phyloP scores from a whole-genome alignment of 176 grass and related monocot species.

The Cymbopogon citratus region DNA sequence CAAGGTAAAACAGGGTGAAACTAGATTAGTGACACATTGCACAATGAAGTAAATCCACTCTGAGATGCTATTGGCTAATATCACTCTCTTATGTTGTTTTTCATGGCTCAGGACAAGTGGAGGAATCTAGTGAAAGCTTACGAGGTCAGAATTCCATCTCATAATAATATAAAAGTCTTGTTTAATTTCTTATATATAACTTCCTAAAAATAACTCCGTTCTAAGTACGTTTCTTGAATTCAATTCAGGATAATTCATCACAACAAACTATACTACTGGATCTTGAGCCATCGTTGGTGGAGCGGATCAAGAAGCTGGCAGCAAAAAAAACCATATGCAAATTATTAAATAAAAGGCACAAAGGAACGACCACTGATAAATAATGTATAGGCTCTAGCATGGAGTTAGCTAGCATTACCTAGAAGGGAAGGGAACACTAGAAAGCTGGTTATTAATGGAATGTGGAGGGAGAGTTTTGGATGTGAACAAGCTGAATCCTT shows the following conservation, averaged over 20 bases:
- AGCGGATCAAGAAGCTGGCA: not conserved
- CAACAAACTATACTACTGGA: not conserved
- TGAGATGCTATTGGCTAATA: not conserved
- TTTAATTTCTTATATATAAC: not conserved
- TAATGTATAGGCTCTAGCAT: not conserved
- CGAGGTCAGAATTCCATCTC: not conserved
- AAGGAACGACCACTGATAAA: not conserved
- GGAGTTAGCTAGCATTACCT: not conserved
- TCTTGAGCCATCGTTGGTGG: not conserved
- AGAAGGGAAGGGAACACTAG: not conserved
- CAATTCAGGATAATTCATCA: not conserved
- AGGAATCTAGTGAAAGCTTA: not conserved
- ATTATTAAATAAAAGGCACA: not conserved
- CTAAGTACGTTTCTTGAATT: not conserved
- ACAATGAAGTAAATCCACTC: not conserved
- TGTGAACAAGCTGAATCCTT: not conserved
- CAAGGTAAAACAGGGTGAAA: slow-evolving; percentile 12
- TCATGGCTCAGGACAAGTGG: slow-evolving; percentile 21
- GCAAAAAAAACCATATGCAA: not conserved
- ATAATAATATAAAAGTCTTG: not conserved
- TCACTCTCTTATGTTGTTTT: not conserved
- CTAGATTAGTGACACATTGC: not conserved
- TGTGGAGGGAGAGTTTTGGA: not conserved
- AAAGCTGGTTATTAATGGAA: not conserved
- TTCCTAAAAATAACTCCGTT: not conserved